phyloP scores from a whole-genome alignment of 768 basidiomycete species.

The Russula sp. region DNA sequence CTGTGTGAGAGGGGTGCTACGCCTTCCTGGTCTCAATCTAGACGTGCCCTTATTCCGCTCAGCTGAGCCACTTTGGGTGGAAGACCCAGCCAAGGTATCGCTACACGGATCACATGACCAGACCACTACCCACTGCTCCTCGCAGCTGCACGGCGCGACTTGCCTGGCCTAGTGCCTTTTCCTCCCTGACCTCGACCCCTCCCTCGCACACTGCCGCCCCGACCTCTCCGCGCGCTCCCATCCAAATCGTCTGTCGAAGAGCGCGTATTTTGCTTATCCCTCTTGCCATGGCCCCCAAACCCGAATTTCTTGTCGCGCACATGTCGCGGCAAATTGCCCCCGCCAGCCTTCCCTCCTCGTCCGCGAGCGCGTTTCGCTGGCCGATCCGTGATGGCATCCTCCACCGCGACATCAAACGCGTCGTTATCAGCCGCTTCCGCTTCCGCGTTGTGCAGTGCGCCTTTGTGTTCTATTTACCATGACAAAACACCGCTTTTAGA shows the following conservation, averaged over 20 bases:
- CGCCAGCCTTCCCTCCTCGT: slow-evolving; percentile 22
- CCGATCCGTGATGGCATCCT: slow-evolving; percentile 76
- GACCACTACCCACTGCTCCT: slow-evolving; percentile 25
- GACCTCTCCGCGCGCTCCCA: slow-evolving; percentile 30
- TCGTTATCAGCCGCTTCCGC: slow-evolving; percentile 38
- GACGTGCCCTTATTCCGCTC: too few species aligned
- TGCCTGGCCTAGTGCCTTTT: slow-evolving; percentile 43
- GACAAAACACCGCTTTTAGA: not conserved
- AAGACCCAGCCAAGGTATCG: too few species aligned
- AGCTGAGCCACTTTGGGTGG: too few species aligned
- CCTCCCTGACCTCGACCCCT: slow-evolving; percentile 29
- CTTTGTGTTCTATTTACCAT: slow-evolving; percentile 64
- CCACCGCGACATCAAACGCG: slow-evolving; percentile 83
- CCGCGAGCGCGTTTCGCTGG: slow-evolving; percentile 48
- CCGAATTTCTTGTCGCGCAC: slow-evolving; percentile 77
- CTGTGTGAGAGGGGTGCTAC: not conserved
- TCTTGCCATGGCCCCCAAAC: slow-evolving; percentile 60
- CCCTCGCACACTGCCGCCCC: slow-evolving; percentile 26
- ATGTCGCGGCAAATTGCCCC: slow-evolving; percentile 40
- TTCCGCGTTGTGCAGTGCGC: slow-evolving; percentile 59
- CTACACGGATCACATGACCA: not conserved
- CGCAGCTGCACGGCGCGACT: slow-evolving; percentile 44
- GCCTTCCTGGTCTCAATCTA: not conserved
- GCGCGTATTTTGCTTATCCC: slow-evolving; percentile 75
- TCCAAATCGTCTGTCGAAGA: slow-evolving; percentile 73